phyloP scores from a whole-genome alignment of 306 rosid genomes.

The Urtica urens region DNA sequence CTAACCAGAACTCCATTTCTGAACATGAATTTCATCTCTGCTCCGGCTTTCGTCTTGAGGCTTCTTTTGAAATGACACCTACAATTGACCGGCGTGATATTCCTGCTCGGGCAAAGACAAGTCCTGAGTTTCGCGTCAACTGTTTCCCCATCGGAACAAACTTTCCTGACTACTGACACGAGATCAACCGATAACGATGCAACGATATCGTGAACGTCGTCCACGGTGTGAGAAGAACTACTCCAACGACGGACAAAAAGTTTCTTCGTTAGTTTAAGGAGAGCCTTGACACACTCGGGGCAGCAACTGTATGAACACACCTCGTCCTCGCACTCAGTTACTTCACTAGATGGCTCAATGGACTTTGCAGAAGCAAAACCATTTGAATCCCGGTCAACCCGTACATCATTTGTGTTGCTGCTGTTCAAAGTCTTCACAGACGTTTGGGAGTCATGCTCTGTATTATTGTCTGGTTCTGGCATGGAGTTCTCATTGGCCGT shows the following conservation, averaged over 20 bases:
- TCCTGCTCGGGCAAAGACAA: conserved; percentile 28
- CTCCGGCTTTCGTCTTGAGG: conserved; percentile 18
- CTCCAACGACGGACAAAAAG: conserved; percentile 31
- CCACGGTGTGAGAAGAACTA: conserved; percentile 36
- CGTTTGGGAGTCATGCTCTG: no score
- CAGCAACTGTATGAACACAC: conserved; percentile 68
- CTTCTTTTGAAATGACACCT: conserved; percentile 41
- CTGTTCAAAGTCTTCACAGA: no score
- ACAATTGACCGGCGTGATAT: conserved; percentile 42
- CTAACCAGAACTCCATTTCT: conserved; percentile 75
- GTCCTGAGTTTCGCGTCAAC: conserved; percentile 15
- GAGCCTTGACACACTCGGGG: conserved; percentile 40
- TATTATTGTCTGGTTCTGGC: no score
- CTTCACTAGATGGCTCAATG: conserved; percentile 23
- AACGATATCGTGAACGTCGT: conserved; percentile 67
- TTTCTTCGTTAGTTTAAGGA: conserved; percentile 30
- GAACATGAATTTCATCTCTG: conserved; percentile 47
- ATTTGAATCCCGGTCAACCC: conserved; percentile 20
- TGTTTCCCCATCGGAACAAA: conserved; percentile 22
- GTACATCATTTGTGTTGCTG: no score
- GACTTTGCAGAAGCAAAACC: conserved; percentile 21
- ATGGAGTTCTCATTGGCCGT: conserved; percentile 14
- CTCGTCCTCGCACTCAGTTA: conserved; percentile 24
- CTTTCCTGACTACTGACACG: conserved; percentile 48
- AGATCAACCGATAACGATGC: conserved; percentile 60